Evolutionary conservation across 371 early-diverging fungal species (phyloP), one percentile per base, ranked within the genome.

Genomic region (Mortierella polycephala): DNA sequence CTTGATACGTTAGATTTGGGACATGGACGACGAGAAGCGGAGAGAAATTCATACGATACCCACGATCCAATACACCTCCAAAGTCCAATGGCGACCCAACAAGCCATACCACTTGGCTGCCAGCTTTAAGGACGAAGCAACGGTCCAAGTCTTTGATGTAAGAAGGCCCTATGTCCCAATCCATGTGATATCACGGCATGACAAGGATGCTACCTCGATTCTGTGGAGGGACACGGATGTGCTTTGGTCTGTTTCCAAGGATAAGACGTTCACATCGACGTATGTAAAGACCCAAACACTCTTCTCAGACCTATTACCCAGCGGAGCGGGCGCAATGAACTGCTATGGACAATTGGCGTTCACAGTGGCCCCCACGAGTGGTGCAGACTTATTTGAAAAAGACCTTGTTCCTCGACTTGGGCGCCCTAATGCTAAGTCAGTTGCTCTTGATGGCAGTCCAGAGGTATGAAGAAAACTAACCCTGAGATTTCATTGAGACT

Each of bases 71-170:
- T 83, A 89, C 16, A 92, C 95, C 0, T 83, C 93, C 10, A 87
- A 92, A 20, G 87, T 95, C 2, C 86, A 88, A 50, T 96, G 95
- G 96, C 85, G 95, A 40, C 96, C 96, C 2, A 86, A 85, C 30
- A 77, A 83, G 69, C 84, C 85, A 8, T 81, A 89, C 74, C 87
- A 94, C 58, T 87, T 95, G 37, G 94, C 96, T 0, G 92, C 92
- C 0, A 92, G 93, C 58, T 86, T 95, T 53, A 66, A 83, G 14
- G 88, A 87, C 3, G 95, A 95, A 66, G 81, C 83, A 47, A 81
- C 90, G 10, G 87, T 95, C 20, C 89, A 91, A 59, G 76, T 94
- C 0, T 95, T 93, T 93, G 94, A 95, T 84, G 80, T 94, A 1
- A 82, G 87, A 14, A 71, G 93, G 47, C 93, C 94, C 0, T 89